Conservation (phyloP, 495 filamentous ascomycete genomes). For the Hypoxylon intermedium region DNA sequence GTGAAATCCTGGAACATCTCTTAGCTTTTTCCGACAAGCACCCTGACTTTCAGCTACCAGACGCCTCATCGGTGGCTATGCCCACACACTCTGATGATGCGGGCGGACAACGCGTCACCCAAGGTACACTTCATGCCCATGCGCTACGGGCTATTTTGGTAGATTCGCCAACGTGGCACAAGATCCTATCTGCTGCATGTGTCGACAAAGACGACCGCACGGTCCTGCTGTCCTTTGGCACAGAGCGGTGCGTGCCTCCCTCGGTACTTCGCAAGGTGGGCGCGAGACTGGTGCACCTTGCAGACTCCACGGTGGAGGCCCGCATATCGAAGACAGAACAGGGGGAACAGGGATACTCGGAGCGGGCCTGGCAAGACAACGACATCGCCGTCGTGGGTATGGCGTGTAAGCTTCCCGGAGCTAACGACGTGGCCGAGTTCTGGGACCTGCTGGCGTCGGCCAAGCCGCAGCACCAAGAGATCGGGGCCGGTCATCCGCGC, state of each 20-base stretch:
- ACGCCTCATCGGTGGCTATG: constrained; percentile 41
- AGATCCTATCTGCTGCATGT: constrained; percentile 25
- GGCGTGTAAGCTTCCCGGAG: constrained; percentile 48
- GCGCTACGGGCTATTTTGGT: constrained; percentile 49
- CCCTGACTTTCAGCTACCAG: constrained; percentile 45
- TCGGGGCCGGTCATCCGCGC: constrained; percentile 43
- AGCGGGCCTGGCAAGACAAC: constrained; percentile 26
- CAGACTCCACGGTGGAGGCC: constrained; percentile 24
- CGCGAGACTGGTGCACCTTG: constrained; percentile 35
- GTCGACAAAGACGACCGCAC: constrained; percentile 10
- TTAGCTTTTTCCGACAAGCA: constrained; percentile 36
- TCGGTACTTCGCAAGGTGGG: constrained; percentile 40
- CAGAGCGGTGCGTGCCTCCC: constrained; percentile 52
- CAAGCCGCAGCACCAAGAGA: constrained; percentile 45
- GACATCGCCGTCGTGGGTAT: constrained; percentile 54
- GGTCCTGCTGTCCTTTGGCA: constrained; percentile 50
- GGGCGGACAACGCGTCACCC: constrained; percentile 6
- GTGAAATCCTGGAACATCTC: constrained; percentile 1
- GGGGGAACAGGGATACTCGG: constrained; percentile 2
- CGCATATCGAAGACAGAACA: not conserved
- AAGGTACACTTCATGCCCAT: constrained; percentile 40
- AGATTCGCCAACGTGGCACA: constrained; percentile 50
- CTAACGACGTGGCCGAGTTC: constrained; percentile 47
- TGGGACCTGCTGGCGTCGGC: constrained; percentile 43
- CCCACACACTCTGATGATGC: constrained; percentile 41